Evolutionary conservation across 1,139 yeast genomes (phyloP), one percentile per base, ranked within the genome.

Genomic region (Pichia sp.): DNA sequence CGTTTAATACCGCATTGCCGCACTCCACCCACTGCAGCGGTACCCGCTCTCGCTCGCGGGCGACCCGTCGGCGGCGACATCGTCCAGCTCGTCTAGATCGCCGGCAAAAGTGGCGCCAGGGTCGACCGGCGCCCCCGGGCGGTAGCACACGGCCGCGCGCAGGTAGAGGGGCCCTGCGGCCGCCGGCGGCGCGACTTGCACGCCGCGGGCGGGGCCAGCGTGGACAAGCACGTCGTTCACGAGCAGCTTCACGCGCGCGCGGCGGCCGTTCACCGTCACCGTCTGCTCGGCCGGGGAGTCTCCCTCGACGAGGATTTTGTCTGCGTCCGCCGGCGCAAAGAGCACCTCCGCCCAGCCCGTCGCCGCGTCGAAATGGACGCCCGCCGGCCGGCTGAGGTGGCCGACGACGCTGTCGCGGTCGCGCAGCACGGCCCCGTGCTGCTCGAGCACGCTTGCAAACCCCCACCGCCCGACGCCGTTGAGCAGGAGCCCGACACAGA

Each of bases 401-500:
- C 46, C 31, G 46, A 5, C n/a, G 17, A 42, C 31, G 41, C 17
- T n/a, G 41, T 38, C 41, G 17, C 41, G n/a, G 30, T 46, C 49
- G 16, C 49, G 27, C 27, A 16, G 16, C 10, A 46, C 27, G 16
- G 20, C 14, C n/a, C n/a, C 40, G 6, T 46, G 16, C 16, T 20
- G 17, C 29, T 46, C 49, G 8, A 46, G 17, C 16, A 46, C 30
- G 30, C 49, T 46, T n/a, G 49, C 27, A 46, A 46, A 46, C 42
- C 49, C 49, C 49, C 49, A 42, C 57, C 95, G 75, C 0, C 96
- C 84, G 2, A 90, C 83, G 0, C 99, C 99, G 27, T 93, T 86
- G 8, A 91, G 76, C 55, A 87, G 79, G 42, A 92, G 73, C 0
- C 98, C 99, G 1, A 89, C 69, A 30, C 93, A 73, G 2, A 93